Percentiles rank a stretch among this genome's conserved stretches.
Conservation (phyloP, 441 rosid genomes). For the Erysimum cheiri region DNA sequence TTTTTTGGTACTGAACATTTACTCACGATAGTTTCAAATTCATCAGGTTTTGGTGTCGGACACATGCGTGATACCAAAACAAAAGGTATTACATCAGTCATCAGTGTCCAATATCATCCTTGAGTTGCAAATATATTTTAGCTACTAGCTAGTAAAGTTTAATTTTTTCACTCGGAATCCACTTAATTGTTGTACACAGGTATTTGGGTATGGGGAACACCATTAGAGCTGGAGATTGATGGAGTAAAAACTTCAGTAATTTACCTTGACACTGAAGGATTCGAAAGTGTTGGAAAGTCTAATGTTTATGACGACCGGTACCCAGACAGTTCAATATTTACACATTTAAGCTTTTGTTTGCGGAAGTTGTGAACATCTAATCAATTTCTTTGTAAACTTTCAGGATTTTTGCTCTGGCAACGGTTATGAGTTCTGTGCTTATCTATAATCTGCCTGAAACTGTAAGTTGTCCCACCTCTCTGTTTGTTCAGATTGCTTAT, state of each 20-base stretch:
- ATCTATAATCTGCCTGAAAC: slow-evolving; percentile 96
- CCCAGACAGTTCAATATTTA: slow-evolving; percentile 29
- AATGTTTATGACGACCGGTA: slow-evolving; percentile 99
- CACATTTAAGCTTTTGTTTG: slow-evolving; percentile 12
- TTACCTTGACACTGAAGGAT: slow-evolving; percentile 98
- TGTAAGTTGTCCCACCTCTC: slow-evolving; percentile 56
- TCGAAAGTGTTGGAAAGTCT: slow-evolving; percentile 99
- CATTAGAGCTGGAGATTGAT: slow-evolving; percentile 72
- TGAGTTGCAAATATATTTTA: not conserved
- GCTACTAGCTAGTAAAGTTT: not conserved
- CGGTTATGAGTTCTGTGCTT: slow-evolving; percentile 95
- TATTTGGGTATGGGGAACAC: slow-evolving; percentile 99
- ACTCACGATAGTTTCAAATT: not conserved
- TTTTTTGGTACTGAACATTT: not conserved
- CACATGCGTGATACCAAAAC: slow-evolving; percentile 99
- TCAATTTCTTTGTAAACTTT: slow-evolving; percentile 36
- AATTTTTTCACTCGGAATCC: slow-evolving; percentile 24
- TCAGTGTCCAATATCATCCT: slow-evolving; percentile 6
- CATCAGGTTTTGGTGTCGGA: slow-evolving; percentile 97
- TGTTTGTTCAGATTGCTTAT: slow-evolving; percentile 20
- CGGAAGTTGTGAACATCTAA: slow-evolving; percentile 5
- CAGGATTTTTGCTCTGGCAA: slow-evolving; percentile 98
- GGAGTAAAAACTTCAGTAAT: slow-evolving; percentile 88
- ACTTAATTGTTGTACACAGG: slow-evolving; percentile 56
- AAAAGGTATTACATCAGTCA: slow-evolving; percentile 67